Evolutionary conservation across 805 yeast species (phyloP), one percentile per base, ranked within the genome.

Genomic region (Wickerhamomyces hampshirensis): DNA sequence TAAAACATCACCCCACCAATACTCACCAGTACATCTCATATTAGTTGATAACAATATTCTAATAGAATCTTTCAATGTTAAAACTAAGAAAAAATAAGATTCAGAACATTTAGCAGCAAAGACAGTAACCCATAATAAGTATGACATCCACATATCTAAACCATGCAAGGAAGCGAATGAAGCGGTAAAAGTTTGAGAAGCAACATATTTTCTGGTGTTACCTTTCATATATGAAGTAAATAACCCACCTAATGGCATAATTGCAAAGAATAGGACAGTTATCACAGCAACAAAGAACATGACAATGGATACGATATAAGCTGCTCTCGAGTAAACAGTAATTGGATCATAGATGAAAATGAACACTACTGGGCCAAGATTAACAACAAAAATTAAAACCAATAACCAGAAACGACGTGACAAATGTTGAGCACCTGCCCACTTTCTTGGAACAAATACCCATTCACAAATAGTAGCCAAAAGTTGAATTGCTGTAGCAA

Each of bases 371-470:
- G 98, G 95, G 50, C 81, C 94, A 57, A 91, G 69, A 64, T 91
- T 93, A 44, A 80, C 53, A 36, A 68, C 70, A 39, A 88, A 69
- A 48, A 88, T 75, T 35, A 75, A 47, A 37, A 81, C 48, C 59
- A 91, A 64, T 59, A 89, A 83, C 70, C 80, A 58, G 53, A 93
- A 71, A 60, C 98, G 82, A 66, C 96, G 86, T 26, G 87, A 68
- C 58, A 93, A 75, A 62, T 85, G 96, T 68, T 91, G 98, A 62
- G 98, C 97, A 65, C 99, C 98, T 24, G 98, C 95, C 98, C 98
- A 93, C 52, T 82, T 77, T 66, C 98, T 82, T 50, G 98, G 98
- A 43, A 93, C 98, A 55, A 88, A 93, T 59, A 80, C 69, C 96
- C 96, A 91, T 66, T 93, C 98, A 55, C 84, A 77, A 26, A 88